Conservation (phyloP, 1,284 basidiomycete genomes). For the Hemileia vastatrix region DNA sequence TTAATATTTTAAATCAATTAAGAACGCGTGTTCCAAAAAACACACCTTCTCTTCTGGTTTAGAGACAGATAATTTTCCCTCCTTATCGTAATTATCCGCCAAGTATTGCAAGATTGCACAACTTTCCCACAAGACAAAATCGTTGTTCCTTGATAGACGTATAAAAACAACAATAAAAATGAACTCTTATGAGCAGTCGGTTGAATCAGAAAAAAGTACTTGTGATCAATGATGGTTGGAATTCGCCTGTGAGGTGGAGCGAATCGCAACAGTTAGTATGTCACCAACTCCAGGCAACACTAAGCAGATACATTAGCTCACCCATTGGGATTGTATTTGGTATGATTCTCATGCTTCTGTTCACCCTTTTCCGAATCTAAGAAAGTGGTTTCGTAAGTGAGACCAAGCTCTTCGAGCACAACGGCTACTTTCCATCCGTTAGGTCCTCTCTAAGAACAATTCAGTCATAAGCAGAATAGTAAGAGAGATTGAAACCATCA, state of each 20-base stretch:
- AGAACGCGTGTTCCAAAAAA: background rate
- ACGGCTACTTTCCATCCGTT: conserved; percentile 11
- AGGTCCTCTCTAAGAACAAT: background rate
- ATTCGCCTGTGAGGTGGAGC: background rate
- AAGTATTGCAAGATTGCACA: conserved; percentile 37
- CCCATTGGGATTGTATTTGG: conserved; percentile 4
- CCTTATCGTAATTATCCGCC: conserved; percentile 34
- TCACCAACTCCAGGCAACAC: background rate
- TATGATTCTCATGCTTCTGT: background rate
- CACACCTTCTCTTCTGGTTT: conserved; percentile 1
- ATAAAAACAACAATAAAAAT: background rate
- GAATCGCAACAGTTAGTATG: background rate
- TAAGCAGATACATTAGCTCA: background rate
- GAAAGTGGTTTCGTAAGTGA: conserved; percentile 3
- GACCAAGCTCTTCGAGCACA: conserved; percentile 6
- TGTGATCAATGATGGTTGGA: conserved; percentile 10
- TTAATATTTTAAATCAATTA: background rate
- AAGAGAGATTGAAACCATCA: background rate
- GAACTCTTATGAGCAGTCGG: background rate
- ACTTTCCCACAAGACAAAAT: conserved; percentile 31
- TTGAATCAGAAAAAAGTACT: background rate
- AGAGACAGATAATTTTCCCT: conserved; percentile 6
- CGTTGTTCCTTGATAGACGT: conserved; percentile 10
- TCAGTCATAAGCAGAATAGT: background rate
- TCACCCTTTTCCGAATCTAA: conserved; percentile 6